Conservation (phyloP, 495 filamentous ascomycete genomes). For the Trichoderma asperelloides region DNA sequence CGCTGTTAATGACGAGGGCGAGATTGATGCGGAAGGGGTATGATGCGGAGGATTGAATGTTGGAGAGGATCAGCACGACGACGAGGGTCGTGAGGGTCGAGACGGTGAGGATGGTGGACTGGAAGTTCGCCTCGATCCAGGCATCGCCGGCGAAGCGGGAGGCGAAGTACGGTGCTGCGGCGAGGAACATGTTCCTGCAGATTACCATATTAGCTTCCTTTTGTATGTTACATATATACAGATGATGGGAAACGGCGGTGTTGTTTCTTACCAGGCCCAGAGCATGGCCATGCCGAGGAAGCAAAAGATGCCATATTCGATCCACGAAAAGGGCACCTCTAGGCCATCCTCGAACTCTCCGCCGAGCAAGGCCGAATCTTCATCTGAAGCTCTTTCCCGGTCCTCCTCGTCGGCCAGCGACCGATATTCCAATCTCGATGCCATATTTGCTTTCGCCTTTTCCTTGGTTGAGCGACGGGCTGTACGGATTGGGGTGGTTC, state of each 20-base stretch:
- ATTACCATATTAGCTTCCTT: conserved; percentile 15
- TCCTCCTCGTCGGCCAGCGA: not conserved
- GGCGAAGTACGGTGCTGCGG: conserved; percentile 88
- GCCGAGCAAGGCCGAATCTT: conserved; percentile 10
- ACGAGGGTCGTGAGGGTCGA: conserved; percentile 73
- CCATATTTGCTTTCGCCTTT: not conserved
- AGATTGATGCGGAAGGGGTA: conserved; percentile 40
- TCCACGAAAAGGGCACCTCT: conserved; percentile 54
- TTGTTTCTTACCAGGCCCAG: conserved; percentile 72
- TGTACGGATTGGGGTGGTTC: no score
- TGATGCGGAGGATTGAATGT: conserved; percentile 66
- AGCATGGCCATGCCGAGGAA: conserved; percentile 90
- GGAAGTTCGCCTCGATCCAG: conserved; percentile 70
- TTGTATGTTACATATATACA: not conserved
- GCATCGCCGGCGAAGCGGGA: conserved; percentile 62
- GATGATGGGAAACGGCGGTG: not conserved
- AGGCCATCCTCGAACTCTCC: conserved; percentile 19
- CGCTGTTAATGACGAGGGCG: conserved; percentile 31
- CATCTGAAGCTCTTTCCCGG: not conserved
- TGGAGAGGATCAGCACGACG: conserved; percentile 63
- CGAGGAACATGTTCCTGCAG: conserved; percentile 95
- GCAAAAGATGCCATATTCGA: conserved; percentile 78
- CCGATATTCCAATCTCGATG: not conserved
- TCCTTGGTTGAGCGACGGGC: no score
- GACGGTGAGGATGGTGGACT: conserved; percentile 78